Evolutionary conservation across 2,329 filamentous ascomycete genomes (phyloP), one percentile per base, ranked within the genome.

Genomic region (Albifimbria verrucaria): DNA sequence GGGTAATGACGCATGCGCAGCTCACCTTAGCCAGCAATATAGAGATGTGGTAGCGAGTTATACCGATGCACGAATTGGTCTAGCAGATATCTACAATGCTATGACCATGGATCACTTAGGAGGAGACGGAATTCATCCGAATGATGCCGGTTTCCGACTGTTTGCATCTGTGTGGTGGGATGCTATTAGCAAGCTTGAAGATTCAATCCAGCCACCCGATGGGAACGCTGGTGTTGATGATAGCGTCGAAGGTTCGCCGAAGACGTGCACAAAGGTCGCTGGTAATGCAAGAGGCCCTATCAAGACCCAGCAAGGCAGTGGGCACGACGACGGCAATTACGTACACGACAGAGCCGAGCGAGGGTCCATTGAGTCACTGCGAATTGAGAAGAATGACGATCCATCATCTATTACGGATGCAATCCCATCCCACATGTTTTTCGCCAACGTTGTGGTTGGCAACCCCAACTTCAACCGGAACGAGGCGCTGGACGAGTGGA

Each of bases 101-200:
- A n/a, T n/a, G n/a, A n/a, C n/a, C n/a, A n/a, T n/a, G n/a, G n/a
- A n/a, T n/a, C n/a, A n/a, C n/a, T n/a, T n/a, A n/a, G n/a, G n/a
- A 42, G 59, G 55, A 1, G 71, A 74, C 49, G 60, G 57, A 10
- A 72, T 65, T 3, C 71, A 73, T 50, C 71, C 70, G 2, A 60
- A 61, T n/a, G 66, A 70, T 24, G 57, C 26, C 1, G 71, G 71
- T 12, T 72, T 71, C 52, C 55, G 56, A 48, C 69, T 70, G 59
- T 72, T 74, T 68, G 70, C 70, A 18, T 54, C 59, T 18, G 45
- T 69, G 7, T 74, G 68, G 68, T 65, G 62, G 47, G 53, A 43
- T 3, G 63, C 60, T 18, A 64, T 69, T 48, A 44, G 42, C 46
- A 52, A 54, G 25, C 22, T 51, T 20, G 51, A 55, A 7, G 50